Conservation (phyloP, 2,329 filamentous ascomycete species). For the Fusarium torreyae region DNA sequence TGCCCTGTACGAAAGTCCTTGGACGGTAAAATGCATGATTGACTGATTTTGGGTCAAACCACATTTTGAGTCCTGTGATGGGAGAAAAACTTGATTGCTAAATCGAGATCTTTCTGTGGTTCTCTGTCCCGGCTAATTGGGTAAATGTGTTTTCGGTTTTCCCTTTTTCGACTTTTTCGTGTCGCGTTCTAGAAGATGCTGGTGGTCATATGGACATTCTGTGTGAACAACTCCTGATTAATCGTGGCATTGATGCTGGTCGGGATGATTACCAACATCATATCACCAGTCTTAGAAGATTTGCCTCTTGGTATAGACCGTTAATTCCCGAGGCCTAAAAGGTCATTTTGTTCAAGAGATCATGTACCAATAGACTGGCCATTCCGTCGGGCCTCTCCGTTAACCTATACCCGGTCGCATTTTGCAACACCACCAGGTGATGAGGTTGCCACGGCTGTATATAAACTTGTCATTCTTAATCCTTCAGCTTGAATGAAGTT, state of each 20-base stretch:
- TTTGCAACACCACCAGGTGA: no score
- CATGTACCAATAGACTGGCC: background rate
- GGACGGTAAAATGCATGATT: background rate
- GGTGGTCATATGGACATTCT: background rate
- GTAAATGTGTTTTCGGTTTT: no score
- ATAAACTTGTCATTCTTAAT: no score
- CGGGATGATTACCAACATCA: background rate
- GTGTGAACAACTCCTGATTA: background rate
- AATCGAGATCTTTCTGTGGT: background rate
- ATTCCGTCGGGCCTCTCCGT: background rate
- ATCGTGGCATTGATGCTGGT: background rate
- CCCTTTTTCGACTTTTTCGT: background rate
- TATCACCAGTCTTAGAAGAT: background rate
- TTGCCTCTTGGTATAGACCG: background rate
- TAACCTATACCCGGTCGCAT: background rate
- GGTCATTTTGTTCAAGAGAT: no score
- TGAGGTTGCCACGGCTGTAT: no score
- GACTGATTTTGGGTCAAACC: constrained; percentile 8
- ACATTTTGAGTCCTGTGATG: constrained; percentile 7
- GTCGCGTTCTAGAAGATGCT: background rate
- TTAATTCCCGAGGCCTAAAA: background rate
- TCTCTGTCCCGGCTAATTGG: constrained; percentile 11
- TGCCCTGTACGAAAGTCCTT: constrained; percentile 1
- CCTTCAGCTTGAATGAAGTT: no score
- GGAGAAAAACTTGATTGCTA: background rate